These are phyloP conservation scores for Malassezia furfur DNA, from an alignment of 1,284 basidiomycete genomes.

Conservation along the genomic window DNA sequence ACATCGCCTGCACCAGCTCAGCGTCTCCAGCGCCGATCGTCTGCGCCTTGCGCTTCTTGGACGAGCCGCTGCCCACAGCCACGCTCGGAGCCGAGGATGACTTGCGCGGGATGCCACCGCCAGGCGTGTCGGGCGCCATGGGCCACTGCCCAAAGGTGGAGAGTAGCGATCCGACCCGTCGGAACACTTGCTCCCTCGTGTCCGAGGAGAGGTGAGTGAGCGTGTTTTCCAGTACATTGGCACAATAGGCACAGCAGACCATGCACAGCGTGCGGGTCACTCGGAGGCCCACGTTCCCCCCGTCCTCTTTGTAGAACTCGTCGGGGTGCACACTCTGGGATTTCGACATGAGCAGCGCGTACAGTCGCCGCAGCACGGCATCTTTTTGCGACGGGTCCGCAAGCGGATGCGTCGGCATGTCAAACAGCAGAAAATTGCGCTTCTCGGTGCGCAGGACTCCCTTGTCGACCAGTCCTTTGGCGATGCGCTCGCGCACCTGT, in stretches of 20 bases:
- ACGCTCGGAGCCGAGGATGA: slow-evolving; percentile 5
- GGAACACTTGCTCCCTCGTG: slow-evolving; percentile 33
- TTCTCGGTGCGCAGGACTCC: slow-evolving; percentile 47
- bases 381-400: slow-evolving; percentile 41
- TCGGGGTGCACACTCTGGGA: slow-evolving; percentile 27
- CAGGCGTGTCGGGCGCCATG: slow-evolving; percentile 35
- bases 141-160: slow-evolving; percentile 44
- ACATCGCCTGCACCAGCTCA: slow-evolving; percentile 33
- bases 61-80: background rate
- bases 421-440: slow-evolving; percentile 46
- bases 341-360: slow-evolving; percentile 30
- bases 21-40: slow-evolving; percentile 15
- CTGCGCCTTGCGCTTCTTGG: slow-evolving; percentile 23
- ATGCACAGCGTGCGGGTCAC: slow-evolving; percentile 38
- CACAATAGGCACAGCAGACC: slow-evolving; percentile 37
- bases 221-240: slow-evolving; percentile 45
- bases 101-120: slow-evolving; percentile 19
- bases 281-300: slow-evolving; percentile 21
- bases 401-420: slow-evolving; percentile 48
- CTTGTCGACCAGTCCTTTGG: slow-evolving; percentile 47
- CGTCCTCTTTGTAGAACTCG: slow-evolving; percentile 36
- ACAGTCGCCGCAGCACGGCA: slow-evolving; percentile 37
- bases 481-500: slow-evolving; percentile 45
- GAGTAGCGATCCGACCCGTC: slow-evolving; percentile 37
- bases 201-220: slow-evolving; percentile 42